Percentiles rank a stretch among this genome's conserved stretches.
Evolutionary conservation across 1,284 basidiomycete species (phyloP).

Genomic region (Waitea zeae): DNA sequence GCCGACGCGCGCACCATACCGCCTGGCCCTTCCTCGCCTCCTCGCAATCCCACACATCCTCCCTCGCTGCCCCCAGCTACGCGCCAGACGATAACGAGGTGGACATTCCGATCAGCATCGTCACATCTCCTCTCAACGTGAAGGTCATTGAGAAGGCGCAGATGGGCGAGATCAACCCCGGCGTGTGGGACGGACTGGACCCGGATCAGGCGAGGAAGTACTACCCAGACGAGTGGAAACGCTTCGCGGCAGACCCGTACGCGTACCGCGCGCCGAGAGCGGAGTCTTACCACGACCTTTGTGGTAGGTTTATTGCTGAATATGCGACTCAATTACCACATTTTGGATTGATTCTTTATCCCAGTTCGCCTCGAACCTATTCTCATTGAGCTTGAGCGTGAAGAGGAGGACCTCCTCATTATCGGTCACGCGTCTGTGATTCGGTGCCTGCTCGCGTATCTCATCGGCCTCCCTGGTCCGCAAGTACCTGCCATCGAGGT

Average conservation of each 20-base stretch:
- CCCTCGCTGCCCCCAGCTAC: neutral
- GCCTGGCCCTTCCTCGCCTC: constrained; percentile 80
- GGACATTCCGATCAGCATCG: neutral
- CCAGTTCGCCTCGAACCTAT: constrained; percentile 66
- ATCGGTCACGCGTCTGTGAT: constrained; percentile 93
- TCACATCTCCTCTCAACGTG: constrained; percentile 20
- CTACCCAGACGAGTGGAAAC: constrained; percentile 89
- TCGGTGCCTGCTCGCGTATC: constrained; percentile 81
- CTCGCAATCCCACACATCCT: neutral
- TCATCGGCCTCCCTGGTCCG: constrained; percentile 87
- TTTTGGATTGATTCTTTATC: neutral
- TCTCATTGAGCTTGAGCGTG: constrained; percentile 71
- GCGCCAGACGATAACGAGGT: neutral
- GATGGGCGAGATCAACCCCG: constrained; percentile 96
- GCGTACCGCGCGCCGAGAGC: constrained; percentile 83
- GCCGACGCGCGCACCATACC: constrained; percentile 85
- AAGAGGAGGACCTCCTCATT: constrained; percentile 62
- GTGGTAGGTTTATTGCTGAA: constrained; percentile 41
- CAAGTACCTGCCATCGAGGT: constrained; percentile 97
- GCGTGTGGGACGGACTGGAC: constrained; percentile 89
- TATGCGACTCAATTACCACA: neutral
- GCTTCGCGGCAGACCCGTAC: constrained; percentile 88
- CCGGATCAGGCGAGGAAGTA: constrained; percentile 80
- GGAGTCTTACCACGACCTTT: constrained; percentile 86
- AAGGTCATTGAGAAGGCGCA: constrained; percentile 90